Percentiles rank a stretch among this genome's conserved stretches.
Conservation (phyloP, 768 basidiomycete species). For the Boletus vermiculosoides region DNA sequence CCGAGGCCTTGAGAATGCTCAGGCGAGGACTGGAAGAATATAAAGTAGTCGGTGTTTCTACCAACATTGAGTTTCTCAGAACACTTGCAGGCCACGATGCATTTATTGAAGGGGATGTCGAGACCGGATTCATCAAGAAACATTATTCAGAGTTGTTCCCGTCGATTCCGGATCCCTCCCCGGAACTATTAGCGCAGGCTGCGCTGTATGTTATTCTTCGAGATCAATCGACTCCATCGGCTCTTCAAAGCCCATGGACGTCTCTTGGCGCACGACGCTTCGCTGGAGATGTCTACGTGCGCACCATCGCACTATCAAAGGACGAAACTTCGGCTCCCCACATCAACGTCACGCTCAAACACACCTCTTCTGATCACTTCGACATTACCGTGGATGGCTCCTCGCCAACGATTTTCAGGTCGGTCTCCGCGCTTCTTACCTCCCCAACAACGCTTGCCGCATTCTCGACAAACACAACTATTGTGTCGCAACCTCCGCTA, state of each 20-base stretch:
- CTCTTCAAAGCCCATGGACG: constrained; percentile 59
- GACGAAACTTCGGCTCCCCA: constrained; percentile 45
- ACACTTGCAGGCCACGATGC: constrained; percentile 72
- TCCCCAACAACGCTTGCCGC: constrained; percentile 54
- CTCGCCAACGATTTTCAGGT: constrained; percentile 39
- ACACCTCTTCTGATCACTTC: constrained; percentile 46
- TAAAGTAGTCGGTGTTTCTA: constrained; percentile 86
- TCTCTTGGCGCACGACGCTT: constrained; percentile 74
- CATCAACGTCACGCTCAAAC: constrained; percentile 40
- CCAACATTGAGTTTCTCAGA: constrained; percentile 87
- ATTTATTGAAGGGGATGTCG: constrained; percentile 78
- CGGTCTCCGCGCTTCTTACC: constrained; percentile 55
- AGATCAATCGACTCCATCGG: constrained; percentile 42
- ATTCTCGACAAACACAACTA: constrained; percentile 54
- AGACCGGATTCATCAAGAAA: constrained; percentile 95
- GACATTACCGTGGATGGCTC: constrained; percentile 48
- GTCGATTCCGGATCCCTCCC: constrained; percentile 51
- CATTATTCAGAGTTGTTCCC: constrained; percentile 83
- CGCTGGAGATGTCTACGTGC: constrained; percentile 68
- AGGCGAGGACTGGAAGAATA: constrained; percentile 84
- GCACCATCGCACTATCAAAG: constrained; percentile 57
- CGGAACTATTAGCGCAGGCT: constrained; percentile 71
- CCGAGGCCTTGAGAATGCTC: constrained; percentile 79
- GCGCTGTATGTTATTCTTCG: constrained; percentile 74
- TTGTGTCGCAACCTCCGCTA: constrained; percentile 68